Base-by-base conservation (phyloP, 345 rosid genomes). In the Bretschneidera sinensis region DNA sequence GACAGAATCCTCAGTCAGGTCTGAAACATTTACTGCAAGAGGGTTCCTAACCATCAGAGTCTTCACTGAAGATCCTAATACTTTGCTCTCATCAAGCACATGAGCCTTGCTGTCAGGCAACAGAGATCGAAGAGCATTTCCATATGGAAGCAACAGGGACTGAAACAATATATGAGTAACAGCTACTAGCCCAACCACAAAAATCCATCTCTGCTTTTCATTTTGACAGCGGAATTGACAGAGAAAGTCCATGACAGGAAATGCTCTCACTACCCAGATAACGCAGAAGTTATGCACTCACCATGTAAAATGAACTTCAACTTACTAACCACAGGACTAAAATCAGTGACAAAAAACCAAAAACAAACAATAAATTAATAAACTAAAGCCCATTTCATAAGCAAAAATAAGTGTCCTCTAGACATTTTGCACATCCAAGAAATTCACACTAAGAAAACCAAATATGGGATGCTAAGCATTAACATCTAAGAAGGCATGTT, bases 91-190 rank as follows among this genome's bases (percentile, higher is more conserved):
- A 53, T 63, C 74, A 24, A 21, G 63, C 6, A 60, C 24, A 1
- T 55, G 34, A 23, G 48, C 66, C 34, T 60, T 51, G 21, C 31
- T 48, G 51, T 59, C 39, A 1, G 89, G 88, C 10, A 83, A 66
- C 52, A 81, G 69, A 60, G 89, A 88, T 50, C 68, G 74, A 60
- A 86, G 78, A 71, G 89, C 85, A 67, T 69, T 79, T 47, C 85
- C 83, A 49, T 83, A 84, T 0, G 95, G 90, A 70, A 84, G 85
- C 72, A 84, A 73, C 17, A 83, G 63, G 61, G 78, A 83, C 69
- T 85, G 95, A 61, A 92, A 72, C 59, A 81, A 52, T 50, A 83
- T 31, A 68, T 92, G 84, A 65, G 89, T 77, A 25, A 82, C 25
- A 61, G 85, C 83, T 62, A 89, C 69, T 17, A 65, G 33, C 48